Base-by-base conservation (phyloP, 257 asterid species). In the Lantana camara region DNA sequence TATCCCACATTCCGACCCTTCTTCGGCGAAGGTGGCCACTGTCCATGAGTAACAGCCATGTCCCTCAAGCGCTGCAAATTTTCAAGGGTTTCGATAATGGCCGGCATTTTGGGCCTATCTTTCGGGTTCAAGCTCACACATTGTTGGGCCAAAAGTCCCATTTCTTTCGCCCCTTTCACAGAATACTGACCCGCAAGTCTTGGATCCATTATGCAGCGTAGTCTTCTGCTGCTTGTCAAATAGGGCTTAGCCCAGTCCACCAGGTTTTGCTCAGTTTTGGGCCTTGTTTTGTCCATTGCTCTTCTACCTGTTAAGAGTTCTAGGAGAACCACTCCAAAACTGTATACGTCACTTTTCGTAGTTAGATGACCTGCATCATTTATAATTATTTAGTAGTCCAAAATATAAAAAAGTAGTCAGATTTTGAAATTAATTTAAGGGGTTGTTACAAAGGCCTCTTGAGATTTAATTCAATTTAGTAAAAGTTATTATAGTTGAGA, bases 71-170 rank as follows among this genome's bases (percentile, higher is more conserved):
- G 64, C 14, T 72, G 85, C 23, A 92, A 69, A 60, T 82, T 76
- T 59, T 92, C 96, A 34, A 89, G 91, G 2, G 98, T 85, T 62
- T 86, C 77, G 13, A 92, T 89, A 15, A 92, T 85, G 8, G 80
- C 83, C 0, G 96, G 95, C 89, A 92, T 89, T 68, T 82, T 92
- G 37, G 98, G 98, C 75, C 98, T 85, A 32, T 92, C 97, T 44
- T 79, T 85, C 0, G 98, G 91, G 72, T 86, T 85, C 72, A 82
- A 71, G 56, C 97, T 85, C 11, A 87, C 89, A 63, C 98, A 89
- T 46, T 79, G 76, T 17, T 62, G 76, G 82, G 96, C 96, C 74
- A 89, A 22, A 38, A 76, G 80, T 20, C 82, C 96, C 85, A 92
- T 81, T 46, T 87, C 95, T 48, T 80, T 83, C 15, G 98, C 79